Percentiles rank a stretch among this genome's conserved stretches.
Conservation (phyloP, 805 yeast genomes). For the Myxozyma udenii region DNA sequence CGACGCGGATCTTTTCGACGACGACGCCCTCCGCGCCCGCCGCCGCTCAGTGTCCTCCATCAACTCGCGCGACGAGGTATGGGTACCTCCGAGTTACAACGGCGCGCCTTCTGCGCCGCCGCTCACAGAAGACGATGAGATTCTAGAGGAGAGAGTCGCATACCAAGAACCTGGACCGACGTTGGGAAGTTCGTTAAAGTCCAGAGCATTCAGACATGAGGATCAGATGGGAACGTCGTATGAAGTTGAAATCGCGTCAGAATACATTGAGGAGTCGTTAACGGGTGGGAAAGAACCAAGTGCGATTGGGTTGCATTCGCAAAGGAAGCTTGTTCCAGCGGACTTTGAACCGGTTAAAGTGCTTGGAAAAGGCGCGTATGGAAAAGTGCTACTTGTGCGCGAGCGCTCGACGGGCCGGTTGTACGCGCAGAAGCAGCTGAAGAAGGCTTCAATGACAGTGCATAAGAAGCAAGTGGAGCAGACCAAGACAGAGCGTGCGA, state of each 20-base stretch:
- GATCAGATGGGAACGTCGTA: slow-evolving; percentile 48
- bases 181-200: slow-evolving; percentile 16
- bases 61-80: slow-evolving; percentile 18
- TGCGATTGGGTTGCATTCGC: slow-evolving; percentile 8
- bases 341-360: slow-evolving; percentile 77
- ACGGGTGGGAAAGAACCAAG: slow-evolving; percentile 32
- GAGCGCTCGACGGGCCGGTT: slow-evolving; percentile 60
- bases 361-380: slow-evolving; percentile 84
- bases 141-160: neutral
- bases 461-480: slow-evolving; percentile 59
- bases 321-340: slow-evolving; percentile 4
- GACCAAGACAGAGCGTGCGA: slow-evolving; percentile 75
- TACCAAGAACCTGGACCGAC: slow-evolving; percentile 2
- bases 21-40: slow-evolving; percentile 13
- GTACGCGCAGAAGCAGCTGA: slow-evolving; percentile 82
- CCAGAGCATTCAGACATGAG: slow-evolving; percentile 11
- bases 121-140: slow-evolving; percentile 14
- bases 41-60: slow-evolving; percentile 24
- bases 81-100: slow-evolving; percentile 4
- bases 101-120: neutral
- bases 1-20: slow-evolving; percentile 30
- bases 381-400: slow-evolving; percentile 75
- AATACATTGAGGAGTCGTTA: slow-evolving; percentile 40
- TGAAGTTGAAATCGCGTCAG: slow-evolving; percentile 48
- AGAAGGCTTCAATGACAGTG: slow-evolving; percentile 75